phyloP scores from a whole-genome alignment of 192 early-diverging fungal genomes.

The Piromyces finnis region DNA sequence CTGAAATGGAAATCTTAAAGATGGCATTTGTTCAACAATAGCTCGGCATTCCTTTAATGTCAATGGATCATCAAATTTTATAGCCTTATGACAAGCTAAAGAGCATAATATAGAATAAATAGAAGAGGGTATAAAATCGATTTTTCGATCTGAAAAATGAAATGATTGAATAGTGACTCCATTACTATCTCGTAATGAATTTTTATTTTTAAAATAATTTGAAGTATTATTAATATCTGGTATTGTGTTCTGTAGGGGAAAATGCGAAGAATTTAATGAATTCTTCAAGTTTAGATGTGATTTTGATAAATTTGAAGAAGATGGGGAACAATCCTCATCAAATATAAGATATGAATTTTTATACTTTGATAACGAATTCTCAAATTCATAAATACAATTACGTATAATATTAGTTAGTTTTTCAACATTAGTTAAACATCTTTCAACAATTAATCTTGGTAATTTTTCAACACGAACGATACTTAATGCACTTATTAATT shows the following conservation, averaged over 20 bases:
- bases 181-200: too few relatives aligned
- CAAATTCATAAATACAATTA: not conserved
- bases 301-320: not conserved
- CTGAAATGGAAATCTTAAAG: not conserved
- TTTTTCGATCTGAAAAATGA: not conserved
- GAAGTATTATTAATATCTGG: too few relatives aligned
- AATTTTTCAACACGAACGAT: not conserved
- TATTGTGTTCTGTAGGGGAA: too few relatives aligned
- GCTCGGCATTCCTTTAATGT: not conserved
- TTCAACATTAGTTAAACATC: not conserved
- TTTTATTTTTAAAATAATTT: too few relatives aligned
- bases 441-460: not conserved
- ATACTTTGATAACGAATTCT: not conserved
- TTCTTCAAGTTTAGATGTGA: too few relatives aligned
- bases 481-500: not conserved
- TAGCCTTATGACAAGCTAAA: not conserved
- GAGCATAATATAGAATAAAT: not conserved
- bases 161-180: not conserved
- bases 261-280: too few relatives aligned
- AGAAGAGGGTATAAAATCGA: not conserved
- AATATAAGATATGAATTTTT: not conserved
- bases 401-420: not conserved
- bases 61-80: not conserved
- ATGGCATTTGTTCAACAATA: not conserved
- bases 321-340: too few relatives aligned